A percentile compares a stretch with the other conserved stretches of the same genome.
Conservation (phyloP, 331 rosid genomes). For the Prunus yedoensis region DNA sequence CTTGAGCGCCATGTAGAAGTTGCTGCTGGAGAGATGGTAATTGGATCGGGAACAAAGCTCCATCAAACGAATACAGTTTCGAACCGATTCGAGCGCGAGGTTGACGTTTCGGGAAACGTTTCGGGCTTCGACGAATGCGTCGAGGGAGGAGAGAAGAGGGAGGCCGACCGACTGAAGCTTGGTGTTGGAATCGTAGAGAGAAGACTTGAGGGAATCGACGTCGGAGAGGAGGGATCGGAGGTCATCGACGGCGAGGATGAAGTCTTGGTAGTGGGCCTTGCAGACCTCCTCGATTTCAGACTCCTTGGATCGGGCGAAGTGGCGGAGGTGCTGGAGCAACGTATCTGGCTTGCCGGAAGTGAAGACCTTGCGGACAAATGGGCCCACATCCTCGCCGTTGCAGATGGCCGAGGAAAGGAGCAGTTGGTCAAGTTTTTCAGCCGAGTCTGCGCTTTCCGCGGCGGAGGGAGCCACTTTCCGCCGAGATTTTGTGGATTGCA, state of each 20-base stretch:
- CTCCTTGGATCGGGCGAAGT: constrained; percentile 86
- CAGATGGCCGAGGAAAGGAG: constrained; percentile 82
- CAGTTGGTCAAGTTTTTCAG: constrained; percentile 78
- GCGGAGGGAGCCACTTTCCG: constrained; percentile 68
- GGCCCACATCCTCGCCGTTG: constrained; percentile 93
- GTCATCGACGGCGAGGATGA: constrained; percentile 96
- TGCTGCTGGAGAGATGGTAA: constrained; percentile 52
- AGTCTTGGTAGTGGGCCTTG: constrained; percentile 97
- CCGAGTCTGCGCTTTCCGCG: constrained; percentile 68
- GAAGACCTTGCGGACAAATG: constrained; percentile 86
- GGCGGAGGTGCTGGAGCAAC: constrained; percentile 87
- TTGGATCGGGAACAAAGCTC: constrained; percentile 88
- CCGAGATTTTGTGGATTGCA: constrained; percentile 66
- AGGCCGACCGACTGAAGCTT: constrained; percentile 77
- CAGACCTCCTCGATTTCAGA: constrained; percentile 98
- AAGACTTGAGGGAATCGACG: constrained; percentile 85
- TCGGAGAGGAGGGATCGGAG: constrained; percentile 97
- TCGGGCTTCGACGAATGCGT: constrained; percentile 77
- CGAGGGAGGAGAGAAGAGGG: constrained; percentile 88
- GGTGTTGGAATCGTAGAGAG: constrained; percentile 87
- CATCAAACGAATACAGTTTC: constrained; percentile 46
- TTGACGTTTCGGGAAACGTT: constrained; percentile 70
- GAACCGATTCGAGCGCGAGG: constrained; percentile 70
- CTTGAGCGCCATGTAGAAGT: constrained; percentile 91
- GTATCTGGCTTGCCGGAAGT: constrained; percentile 85